Conservation (phyloP, 148 eudicot genomes). For the Arbutus unedo region DNA sequence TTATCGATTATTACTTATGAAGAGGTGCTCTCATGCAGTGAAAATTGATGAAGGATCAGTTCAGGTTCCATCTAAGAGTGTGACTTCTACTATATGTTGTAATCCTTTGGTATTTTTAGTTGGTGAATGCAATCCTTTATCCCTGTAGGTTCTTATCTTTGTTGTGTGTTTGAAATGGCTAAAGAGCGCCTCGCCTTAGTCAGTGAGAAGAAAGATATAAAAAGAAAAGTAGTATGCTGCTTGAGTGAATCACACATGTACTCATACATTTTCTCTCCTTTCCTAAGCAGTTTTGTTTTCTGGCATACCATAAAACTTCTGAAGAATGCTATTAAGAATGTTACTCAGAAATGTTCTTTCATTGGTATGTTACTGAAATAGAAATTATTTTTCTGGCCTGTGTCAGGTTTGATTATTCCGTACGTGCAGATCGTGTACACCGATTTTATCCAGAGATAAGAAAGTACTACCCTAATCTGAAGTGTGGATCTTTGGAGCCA, state of each 20-base stretch:
- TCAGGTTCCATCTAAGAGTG: background rate
- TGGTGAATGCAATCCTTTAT: background rate
- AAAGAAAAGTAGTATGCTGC: background rate
- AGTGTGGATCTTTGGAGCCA: constrained; percentile 74
- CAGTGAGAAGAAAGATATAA: no score
- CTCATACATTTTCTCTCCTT: background rate
- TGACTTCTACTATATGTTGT: background rate
- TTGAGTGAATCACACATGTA: background rate
- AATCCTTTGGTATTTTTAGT: background rate
- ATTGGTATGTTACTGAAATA: background rate
- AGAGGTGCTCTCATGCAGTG: background rate
- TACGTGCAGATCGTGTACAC: constrained; percentile 47
- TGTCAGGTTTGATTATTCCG: constrained; percentile 79
- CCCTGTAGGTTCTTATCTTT: background rate
- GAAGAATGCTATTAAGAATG: no score
- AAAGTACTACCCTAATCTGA: constrained; percentile 72
- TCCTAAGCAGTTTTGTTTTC: background rate
- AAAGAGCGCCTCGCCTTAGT: no score
- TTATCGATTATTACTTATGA: background rate
- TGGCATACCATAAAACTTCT: no score
- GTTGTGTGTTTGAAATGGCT: background rate
- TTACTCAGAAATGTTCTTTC: no score
- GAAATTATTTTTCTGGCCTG: background rate
- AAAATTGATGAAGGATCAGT: background rate
- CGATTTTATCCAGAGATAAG: constrained; percentile 73